Evolutionary conservation across 352 stramenopile species (phyloP), one percentile per base, ranked within the genome.

Genomic region (Pythium rishiriense): DNA sequence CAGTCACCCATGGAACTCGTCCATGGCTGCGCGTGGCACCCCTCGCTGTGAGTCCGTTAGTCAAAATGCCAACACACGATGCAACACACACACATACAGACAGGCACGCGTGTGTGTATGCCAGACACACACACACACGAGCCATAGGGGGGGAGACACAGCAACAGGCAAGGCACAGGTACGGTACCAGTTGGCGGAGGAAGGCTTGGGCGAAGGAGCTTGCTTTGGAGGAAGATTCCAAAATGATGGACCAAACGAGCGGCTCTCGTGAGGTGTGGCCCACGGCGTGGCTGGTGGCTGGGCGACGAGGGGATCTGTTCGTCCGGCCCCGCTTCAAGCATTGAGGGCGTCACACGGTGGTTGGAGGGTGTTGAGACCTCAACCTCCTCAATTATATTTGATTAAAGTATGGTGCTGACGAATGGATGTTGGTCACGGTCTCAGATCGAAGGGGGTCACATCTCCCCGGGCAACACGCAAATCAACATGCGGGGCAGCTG

Each of bases 11-110:
- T 78, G 66, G 70, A 78, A 75, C 75, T 84, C 21, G 70, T 81
- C 70, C 72, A 77, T 75, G 58, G 52, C 55, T 62, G 63, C 45
- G 58, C 72, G 73, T 73, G 73, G 75, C 75, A 84, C 75, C 75
- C 75, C 75, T 84, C 75, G 75, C 75, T 84, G 75, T 64, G 66
- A 62, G 70, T 69, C 56, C 53, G 67, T 80, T 80, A 81, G 73
- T 75, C 24, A n/a, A 57, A 50, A 50, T 70, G 37, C 55, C 64
- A 48, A 59, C 50, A 58, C 41, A 57, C 47, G 37, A 52, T 24
- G 45, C 45, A 51, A 29, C 24, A 14, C 24, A 43, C n/a, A 17
- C 37, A 43, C 19, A 39, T 17, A 10, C 33, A n/a, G n/a, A n/a
- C n/a, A n/a, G n/a, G n/a, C n/a, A n/a, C n/a, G n/a, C n/a, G n/a